These are phyloP conservation scores for Sclerotinia borealis DNA, from an alignment of 2,329 filamentous ascomycete genomes.

Conservation along the genomic window DNA sequence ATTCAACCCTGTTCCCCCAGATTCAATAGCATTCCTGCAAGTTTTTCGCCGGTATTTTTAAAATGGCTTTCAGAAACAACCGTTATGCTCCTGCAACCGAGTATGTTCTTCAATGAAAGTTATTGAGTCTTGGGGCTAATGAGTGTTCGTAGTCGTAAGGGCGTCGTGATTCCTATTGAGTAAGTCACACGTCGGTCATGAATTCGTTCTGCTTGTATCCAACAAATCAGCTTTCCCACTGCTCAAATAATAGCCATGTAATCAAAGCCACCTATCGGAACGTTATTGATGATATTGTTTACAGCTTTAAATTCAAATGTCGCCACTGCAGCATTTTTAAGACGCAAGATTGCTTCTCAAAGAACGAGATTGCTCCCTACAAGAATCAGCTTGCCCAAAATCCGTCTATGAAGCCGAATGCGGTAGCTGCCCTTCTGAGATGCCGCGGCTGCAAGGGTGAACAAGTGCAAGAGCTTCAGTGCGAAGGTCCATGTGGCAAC, in stretches of 20 bases:
- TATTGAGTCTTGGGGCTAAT: not conserved
- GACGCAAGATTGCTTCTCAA: slow-evolving; percentile 37
- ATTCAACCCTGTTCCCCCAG: not conserved
- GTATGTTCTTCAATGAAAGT: not conserved
- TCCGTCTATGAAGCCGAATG: slow-evolving; percentile 15
- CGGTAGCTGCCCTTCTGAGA: slow-evolving; percentile 20
- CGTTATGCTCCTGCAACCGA: not conserved
- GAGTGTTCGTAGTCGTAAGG: not conserved
- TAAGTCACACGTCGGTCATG: not conserved
- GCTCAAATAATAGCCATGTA: not conserved
- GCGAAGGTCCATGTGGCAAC: slow-evolving; percentile 39
- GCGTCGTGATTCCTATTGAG: not conserved
- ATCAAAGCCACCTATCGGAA: too few relatives aligned
- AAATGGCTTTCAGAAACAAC: not conserved
- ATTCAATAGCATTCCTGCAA: too few relatives aligned
- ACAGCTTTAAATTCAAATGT: slow-evolving; percentile 13
- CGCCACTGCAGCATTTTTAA: slow-evolving; percentile 25
- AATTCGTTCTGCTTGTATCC: not conserved
- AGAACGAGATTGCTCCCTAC: slow-evolving; percentile 40
- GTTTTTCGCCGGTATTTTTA: not conserved
- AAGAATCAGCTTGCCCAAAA: slow-evolving; percentile 15
- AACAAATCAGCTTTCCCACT: not conserved
- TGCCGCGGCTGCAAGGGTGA: slow-evolving; percentile 41
- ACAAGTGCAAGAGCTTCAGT: slow-evolving; percentile 42
- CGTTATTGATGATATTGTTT: not conserved